A percentile compares a stretch with the other conserved stretches of the same genome.
These are phyloP conservation scores for Tinospora cordifolia DNA, from an alignment of 164 flowering plant genomes.

Conservation along the genomic window DNA sequence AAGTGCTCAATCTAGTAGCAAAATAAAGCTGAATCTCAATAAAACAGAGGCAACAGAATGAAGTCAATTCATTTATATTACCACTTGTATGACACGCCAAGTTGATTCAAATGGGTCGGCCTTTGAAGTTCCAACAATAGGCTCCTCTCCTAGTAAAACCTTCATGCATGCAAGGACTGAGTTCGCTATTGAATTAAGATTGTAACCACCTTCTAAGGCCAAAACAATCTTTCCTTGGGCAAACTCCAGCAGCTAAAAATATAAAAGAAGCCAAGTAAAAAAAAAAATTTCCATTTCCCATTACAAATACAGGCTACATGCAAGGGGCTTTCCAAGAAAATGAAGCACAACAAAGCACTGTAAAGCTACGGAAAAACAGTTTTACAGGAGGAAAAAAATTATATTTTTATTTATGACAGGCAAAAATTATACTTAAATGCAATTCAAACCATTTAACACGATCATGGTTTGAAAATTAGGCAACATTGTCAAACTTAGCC, in stretches of 20 bases:
- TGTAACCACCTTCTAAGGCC: slow-evolving; percentile 95
- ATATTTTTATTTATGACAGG: no score
- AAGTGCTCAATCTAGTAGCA: slow-evolving; percentile 1
- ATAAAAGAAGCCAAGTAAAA: background rate
- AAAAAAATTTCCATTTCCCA: background rate
- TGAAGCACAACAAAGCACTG: background rate
- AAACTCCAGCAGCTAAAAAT: slow-evolving; percentile 71
- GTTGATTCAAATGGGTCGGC: slow-evolving; percentile 87
- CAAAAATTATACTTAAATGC: no score
- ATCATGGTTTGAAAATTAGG: no score
- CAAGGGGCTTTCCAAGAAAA: background rate
- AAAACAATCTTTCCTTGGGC: slow-evolving; percentile 76
- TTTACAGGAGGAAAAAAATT: background rate
- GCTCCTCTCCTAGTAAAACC: slow-evolving; percentile 54
- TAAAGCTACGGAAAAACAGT: background rate
- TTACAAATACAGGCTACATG: background rate
- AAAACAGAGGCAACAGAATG: background rate
- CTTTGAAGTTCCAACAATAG: slow-evolving; percentile 43
- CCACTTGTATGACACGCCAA: slow-evolving; percentile 80
- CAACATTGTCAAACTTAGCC: no score
- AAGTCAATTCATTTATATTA: slow-evolving; percentile 19
- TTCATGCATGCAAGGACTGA: slow-evolving; percentile 78
- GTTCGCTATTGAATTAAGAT: slow-evolving; percentile 72
- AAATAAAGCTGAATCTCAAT: background rate
- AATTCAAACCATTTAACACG: background rate